phyloP scores from a whole-genome alignment of 208 protist species.

The Ichthyophonus hoferi region DNA sequence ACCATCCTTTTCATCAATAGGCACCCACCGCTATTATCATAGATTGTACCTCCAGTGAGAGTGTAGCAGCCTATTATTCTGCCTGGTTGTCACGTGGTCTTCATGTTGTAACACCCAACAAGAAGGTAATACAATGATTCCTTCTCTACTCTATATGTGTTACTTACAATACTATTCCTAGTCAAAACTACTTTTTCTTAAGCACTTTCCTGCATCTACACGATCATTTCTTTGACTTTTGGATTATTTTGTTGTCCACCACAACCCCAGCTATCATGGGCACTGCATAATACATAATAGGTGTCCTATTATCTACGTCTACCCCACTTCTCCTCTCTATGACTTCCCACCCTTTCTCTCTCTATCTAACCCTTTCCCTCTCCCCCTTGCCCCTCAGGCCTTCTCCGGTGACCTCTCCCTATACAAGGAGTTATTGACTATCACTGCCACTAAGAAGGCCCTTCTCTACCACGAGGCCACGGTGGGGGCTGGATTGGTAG shows the following conservation, averaged over 20 bases:
- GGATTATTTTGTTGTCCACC: too few relatives aligned
- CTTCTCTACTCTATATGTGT: too few relatives aligned
- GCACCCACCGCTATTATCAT: slow-evolving; percentile 31
- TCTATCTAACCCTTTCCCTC: neutral
- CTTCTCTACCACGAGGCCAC: slow-evolving; percentile 52
- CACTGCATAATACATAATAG: too few relatives aligned
- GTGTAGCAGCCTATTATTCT: slow-evolving; percentile 21
- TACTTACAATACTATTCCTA: too few relatives aligned
- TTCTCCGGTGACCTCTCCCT: slow-evolving; percentile 35
- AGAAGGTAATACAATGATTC: slow-evolving; percentile 42
- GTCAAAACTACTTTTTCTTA: too few relatives aligned
- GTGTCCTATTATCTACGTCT: too few relatives aligned
- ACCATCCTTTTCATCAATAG: too few relatives aligned
- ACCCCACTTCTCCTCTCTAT: neutral
- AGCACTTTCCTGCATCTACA: too few relatives aligned
- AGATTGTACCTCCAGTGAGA: slow-evolving; percentile 33
- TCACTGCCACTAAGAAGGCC: neutral
- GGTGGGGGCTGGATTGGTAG: slow-evolving; percentile 57
- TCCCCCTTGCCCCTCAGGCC: slow-evolving; percentile 19
- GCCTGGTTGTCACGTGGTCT: slow-evolving; percentile 17
- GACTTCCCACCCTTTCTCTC: slow-evolving; percentile 6
- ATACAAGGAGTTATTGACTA: slow-evolving; percentile 32
- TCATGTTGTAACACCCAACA: slow-evolving; percentile 40
- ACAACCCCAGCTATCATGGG: too few relatives aligned
- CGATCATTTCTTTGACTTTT: too few relatives aligned